phyloP scores from a whole-genome alignment of 2,329 filamentous ascomycete genomes.

The Xylariaceae sp. region DNA sequence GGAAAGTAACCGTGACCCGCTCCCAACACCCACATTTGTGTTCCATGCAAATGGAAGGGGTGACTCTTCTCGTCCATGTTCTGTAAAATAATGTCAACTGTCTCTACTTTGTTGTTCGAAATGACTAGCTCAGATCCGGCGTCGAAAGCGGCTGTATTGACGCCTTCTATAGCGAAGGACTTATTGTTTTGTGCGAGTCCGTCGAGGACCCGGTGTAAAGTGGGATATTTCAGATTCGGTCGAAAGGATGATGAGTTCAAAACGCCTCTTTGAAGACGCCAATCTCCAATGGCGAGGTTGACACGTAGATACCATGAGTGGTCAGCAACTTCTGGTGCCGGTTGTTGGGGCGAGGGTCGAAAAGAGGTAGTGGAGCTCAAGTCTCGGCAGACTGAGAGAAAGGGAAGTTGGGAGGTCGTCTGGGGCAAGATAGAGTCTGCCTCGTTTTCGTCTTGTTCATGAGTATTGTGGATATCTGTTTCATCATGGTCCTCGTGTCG shows the following conservation, averaged over 20 bases:
- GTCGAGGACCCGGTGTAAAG: slow-evolving; percentile 57
- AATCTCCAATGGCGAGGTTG: slow-evolving; percentile 66
- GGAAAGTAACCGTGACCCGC: slow-evolving; percentile 69
- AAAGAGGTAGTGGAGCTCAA: slow-evolving; percentile 53
- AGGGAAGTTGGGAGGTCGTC: slow-evolving; percentile 46
- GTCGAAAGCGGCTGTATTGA: slow-evolving; percentile 57
- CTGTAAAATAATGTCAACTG: slow-evolving; percentile 66
- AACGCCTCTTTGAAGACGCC: slow-evolving; percentile 63
- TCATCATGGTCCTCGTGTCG: slow-evolving; percentile 26
- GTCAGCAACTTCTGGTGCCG: slow-evolving; percentile 55
- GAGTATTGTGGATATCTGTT: slow-evolving; percentile 18
- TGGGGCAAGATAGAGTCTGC: slow-evolving; percentile 41
- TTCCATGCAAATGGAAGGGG: slow-evolving; percentile 72
- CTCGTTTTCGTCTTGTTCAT: slow-evolving; percentile 7
- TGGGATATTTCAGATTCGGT: slow-evolving; percentile 54
- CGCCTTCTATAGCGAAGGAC: slow-evolving; percentile 57
- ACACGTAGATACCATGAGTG: slow-evolving; percentile 61
- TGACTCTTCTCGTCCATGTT: slow-evolving; percentile 68
- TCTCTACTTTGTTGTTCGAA: slow-evolving; percentile 54
- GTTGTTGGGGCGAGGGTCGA: slow-evolving; percentile 49
- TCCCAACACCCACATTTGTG: slow-evolving; percentile 62
- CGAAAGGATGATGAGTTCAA: slow-evolving; percentile 64
- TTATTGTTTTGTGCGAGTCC: slow-evolving; percentile 52
- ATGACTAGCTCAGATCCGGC: slow-evolving; percentile 58
- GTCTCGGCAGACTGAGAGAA: slow-evolving; percentile 55